These are phyloP conservation scores for Pestalotiopsis sp. DNA, from an alignment of 2,329 filamentous ascomycete species.

Conservation along the genomic window DNA sequence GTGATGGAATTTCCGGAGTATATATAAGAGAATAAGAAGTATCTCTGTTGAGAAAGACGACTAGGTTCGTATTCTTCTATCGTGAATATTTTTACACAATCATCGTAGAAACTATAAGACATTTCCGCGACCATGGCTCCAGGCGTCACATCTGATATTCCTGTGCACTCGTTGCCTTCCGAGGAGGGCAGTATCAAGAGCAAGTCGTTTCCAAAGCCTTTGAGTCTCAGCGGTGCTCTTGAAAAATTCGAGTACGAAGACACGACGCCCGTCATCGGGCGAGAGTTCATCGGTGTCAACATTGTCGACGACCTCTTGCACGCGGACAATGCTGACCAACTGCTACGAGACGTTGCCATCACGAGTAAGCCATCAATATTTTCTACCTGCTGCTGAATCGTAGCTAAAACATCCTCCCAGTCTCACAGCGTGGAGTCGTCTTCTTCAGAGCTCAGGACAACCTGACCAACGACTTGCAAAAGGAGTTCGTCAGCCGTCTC, in stretches of 20 bases:
- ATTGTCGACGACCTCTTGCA: slow-evolving; percentile 58
- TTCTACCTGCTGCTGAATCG: background rate
- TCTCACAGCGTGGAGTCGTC: slow-evolving; percentile 66
- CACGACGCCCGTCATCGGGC: slow-evolving; percentile 57
- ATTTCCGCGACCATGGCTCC: slow-evolving; percentile 18
- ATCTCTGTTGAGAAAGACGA: background rate
- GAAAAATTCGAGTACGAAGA: slow-evolving; percentile 50
- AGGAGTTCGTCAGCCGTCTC: slow-evolving; percentile 60
- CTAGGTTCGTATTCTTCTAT: background rate
- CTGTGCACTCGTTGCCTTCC: slow-evolving; percentile 6
- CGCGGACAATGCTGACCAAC: slow-evolving; percentile 52
- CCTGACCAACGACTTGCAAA: slow-evolving; percentile 61
- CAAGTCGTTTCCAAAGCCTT: slow-evolving; percentile 22
- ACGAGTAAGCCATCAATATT: slow-evolving; percentile 45
- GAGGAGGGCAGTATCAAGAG: slow-evolving; percentile 1
- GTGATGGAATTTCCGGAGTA: background rate
- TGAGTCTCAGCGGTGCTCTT: slow-evolving; percentile 40
- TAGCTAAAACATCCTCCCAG: slow-evolving; percentile 33
- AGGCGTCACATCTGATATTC: slow-evolving; percentile 4
- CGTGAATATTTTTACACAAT: background rate
- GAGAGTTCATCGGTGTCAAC: slow-evolving; percentile 54
- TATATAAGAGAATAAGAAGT: background rate
- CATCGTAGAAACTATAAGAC: background rate
- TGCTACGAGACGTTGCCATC: slow-evolving; percentile 63
- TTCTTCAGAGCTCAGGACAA: slow-evolving; percentile 65